Base-by-base conservation (phyloP, 257 asterid species). In the Thymus quinquecostatus region DNA sequence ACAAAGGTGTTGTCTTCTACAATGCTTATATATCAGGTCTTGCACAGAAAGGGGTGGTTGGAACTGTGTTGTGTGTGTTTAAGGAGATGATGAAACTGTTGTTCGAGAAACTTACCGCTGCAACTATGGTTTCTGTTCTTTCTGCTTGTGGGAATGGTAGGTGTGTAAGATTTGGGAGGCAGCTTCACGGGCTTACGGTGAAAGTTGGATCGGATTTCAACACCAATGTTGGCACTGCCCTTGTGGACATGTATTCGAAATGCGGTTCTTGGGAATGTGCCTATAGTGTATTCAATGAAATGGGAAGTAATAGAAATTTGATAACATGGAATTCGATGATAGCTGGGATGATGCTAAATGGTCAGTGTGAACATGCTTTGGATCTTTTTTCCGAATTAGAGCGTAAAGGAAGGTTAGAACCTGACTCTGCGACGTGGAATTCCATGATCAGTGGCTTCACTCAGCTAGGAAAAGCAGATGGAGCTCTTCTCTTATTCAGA, bases 241-340 rank as follows among this genome's bases (percentile, higher is more conserved):
- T 91, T 55, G 82, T 91, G 47, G 92, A 91, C 79, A 84, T 94
- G 95, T 94, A 94, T 72, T 89, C 92, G 1, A 94, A 94, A 70
- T 88, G 98, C 54, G 86, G 86, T 68, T 82, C 85, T 34, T 88
- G 95, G 87, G 68, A 77, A 62, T 84, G 88, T 72, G 96, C 95
- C 0, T 86, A 79, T 67, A 33, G 51, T 48, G 70, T 86, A 30
- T 94, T 94, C 70, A 71, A 75, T 61, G 98, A 83, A 63, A 71
- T 89, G 81, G 90, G 86, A 66, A 77, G 78, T 43, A 69, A 45
- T 50, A 78, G 83, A 78, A 86, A 82, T 58, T 78, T 89, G 71
- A 74, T 89, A 48, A 84, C 97, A 0, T 91, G 97, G 97, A 94
- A 89, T 71, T 82, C 97, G 3, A 89, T 94, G 96, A 88, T 94